Conservation (phyloP, 1,284 basidiomycete species). For the Naganishia sp. region DNA sequence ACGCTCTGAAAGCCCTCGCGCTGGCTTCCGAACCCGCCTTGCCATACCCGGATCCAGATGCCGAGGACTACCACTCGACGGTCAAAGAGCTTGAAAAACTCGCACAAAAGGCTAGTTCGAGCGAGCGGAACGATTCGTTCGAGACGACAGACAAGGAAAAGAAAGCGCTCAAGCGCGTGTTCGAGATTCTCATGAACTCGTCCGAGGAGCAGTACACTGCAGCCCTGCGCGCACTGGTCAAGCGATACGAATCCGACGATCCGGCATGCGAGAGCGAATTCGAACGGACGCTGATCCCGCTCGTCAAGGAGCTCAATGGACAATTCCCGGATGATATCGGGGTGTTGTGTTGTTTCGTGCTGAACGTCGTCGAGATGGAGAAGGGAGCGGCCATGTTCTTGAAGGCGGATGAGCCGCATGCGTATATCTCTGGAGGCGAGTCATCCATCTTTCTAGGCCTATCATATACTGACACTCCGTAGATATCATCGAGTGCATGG, state of each 20-base stretch:
- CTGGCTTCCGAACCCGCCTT: conserved; percentile 59
- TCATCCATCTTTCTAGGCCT: not conserved
- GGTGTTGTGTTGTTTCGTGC: conserved; percentile 84
- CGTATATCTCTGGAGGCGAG: conserved; percentile 87
- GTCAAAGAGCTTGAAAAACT: conserved; percentile 35
- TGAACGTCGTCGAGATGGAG: conserved; percentile 80
- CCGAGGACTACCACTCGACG: conserved; percentile 12
- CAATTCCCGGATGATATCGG: conserved; percentile 96
- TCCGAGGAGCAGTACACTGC: conserved; percentile 59
- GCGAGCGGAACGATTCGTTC: conserved; percentile 7
- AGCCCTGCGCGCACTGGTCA: conserved; percentile 64
- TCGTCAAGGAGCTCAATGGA: conserved; percentile 70
- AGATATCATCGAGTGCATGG: conserved; percentile 99
- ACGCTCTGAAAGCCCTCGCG: conserved; percentile 56
- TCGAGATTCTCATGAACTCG: conserved; percentile 79
- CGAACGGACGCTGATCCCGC: conserved; percentile 62
- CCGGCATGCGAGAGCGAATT: conserved; percentile 35
- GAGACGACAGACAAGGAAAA: conserved; percentile 59
- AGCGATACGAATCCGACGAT: conserved; percentile 61
- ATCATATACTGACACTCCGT: conserved; percentile 17
- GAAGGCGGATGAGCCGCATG: conserved; percentile 94
- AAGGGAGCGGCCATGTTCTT: conserved; percentile 92
- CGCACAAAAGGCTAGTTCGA: conserved; percentile 50
- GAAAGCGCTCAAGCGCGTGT: conserved; percentile 69
- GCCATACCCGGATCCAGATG: conserved; percentile 28